Percentiles rank a stretch among this genome's conserved stretches.
Conservation (phyloP, 2,329 filamentous ascomycete species). For the Aureobasidium lini region DNA sequence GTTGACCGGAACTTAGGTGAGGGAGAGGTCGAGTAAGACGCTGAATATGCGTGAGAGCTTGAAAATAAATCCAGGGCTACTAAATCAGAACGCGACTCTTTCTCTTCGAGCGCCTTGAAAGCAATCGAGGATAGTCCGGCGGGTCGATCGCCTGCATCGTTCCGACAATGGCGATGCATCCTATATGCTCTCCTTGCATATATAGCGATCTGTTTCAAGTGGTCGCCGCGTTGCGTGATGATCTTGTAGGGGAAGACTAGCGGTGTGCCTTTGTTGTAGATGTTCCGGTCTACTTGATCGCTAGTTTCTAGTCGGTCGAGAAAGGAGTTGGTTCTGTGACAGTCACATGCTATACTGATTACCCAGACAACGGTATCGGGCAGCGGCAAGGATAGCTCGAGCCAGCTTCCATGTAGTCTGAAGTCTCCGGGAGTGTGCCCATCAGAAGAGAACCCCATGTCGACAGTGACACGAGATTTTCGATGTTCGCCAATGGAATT, state of each 20-base stretch:
- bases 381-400: neutral
- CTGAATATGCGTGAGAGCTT: neutral
- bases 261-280: neutral
- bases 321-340: neutral
- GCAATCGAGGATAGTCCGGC: neutral
- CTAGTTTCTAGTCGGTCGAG: neutral
- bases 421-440: neutral
- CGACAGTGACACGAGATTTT: neutral
- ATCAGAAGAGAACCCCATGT: constrained; percentile 1
- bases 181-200: neutral
- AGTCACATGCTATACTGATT: neutral
- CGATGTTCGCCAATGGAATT: neutral
- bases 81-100: neutral
- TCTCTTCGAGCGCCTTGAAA: neutral
- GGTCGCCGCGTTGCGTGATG: neutral
- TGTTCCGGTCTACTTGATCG: neutral
- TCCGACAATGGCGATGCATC: neutral
- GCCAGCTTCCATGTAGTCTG: constrained; percentile 2
- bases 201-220: neutral
- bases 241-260: neutral
- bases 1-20: neutral
- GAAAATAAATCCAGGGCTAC: neutral
- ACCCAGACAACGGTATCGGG: neutral
- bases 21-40: neutral
- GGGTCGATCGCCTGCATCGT: neutral